Percentiles rank a stretch among this genome's conserved stretches.
These are phyloP conservation scores for Whalleya microplaca DNA, from an alignment of 2,329 filamentous ascomycete species.

Conservation along the genomic window DNA sequence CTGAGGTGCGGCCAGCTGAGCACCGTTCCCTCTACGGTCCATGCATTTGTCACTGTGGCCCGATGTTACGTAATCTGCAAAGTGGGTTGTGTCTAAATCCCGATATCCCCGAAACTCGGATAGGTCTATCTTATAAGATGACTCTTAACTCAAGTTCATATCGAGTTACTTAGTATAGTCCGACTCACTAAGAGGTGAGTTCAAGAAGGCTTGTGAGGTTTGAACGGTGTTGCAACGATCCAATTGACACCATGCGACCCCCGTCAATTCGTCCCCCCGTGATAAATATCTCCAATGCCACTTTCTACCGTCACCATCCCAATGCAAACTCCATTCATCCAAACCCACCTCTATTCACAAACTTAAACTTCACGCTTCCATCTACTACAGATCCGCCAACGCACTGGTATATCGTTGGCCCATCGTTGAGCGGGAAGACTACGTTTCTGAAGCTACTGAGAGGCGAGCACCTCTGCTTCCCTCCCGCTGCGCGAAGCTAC, in stretches of 20 bases:
- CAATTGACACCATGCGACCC: constrained; percentile 42
- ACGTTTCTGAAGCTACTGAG: constrained; percentile 79
- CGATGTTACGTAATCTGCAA: constrained; percentile 12
- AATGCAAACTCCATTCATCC: constrained; percentile 50
- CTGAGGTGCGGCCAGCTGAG: constrained; percentile 13
- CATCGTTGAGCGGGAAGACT: constrained; percentile 78
- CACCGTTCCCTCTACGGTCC: constrained; percentile 13
- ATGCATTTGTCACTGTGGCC: constrained; percentile 6
- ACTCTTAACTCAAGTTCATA: background rate
- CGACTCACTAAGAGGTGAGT: background rate
- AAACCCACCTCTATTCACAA: constrained; percentile 75
- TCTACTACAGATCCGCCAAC: constrained; percentile 55
- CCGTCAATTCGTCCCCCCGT: constrained; percentile 55
- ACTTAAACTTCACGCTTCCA: constrained; percentile 71
- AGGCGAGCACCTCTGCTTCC: constrained; percentile 75
- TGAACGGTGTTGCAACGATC: constrained; percentile 14
- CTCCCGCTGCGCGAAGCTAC: constrained; percentile 75
- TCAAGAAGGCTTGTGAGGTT: background rate
- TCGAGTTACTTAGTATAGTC: background rate
- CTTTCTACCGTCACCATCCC: constrained; percentile 81
- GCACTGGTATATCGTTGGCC: constrained; percentile 84
- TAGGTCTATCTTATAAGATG: constrained; percentile 9
- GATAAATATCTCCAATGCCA: constrained; percentile 75
- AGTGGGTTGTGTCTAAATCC: background rate
- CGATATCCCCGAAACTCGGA: constrained; percentile 29